Percentiles rank a stretch among this genome's conserved stretches.
These are phyloP conservation scores for Garcia nutans DNA, from an alignment of 345 rosid genomes.

Conservation along the genomic window DNA sequence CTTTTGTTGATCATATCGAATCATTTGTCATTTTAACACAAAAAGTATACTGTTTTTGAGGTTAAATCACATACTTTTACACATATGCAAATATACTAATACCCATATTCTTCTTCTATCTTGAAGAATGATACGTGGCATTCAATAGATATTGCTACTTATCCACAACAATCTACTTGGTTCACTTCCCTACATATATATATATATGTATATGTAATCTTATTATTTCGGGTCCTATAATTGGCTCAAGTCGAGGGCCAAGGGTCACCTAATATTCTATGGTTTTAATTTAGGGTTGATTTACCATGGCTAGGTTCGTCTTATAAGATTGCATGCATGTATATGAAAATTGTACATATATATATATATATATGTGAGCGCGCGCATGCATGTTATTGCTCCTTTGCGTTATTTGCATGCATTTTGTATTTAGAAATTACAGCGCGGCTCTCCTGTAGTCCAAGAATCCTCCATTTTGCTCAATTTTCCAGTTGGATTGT, in stretches of 20 bases:
- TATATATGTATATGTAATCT: no score
- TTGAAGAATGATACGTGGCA: not conserved
- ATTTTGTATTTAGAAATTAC: no score
- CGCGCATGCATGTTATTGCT: no score
- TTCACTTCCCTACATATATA: not conserved
- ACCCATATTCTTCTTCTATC: not conserved
- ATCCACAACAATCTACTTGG: not conserved
- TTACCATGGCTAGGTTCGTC: not conserved
- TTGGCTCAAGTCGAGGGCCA: constrained; percentile 26
- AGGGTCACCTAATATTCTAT: constrained; percentile 17
- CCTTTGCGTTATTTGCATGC: no score
- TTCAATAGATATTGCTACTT: constrained; percentile 13
- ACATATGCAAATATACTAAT: no score
- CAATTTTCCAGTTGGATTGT: no score
- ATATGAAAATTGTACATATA: no score
- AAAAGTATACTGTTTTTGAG: not conserved
- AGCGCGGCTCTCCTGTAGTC: no score
- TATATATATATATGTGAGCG: no score
- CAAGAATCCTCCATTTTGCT: no score
- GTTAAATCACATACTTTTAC: no score
- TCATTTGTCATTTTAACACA: constrained; percentile 23
- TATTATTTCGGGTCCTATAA: not conserved
- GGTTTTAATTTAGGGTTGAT: not conserved
- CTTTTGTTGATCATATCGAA: constrained; percentile 27
- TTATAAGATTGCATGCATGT: no score